phyloP scores from a whole-genome alignment of 345 rosid genomes.

The Citrus australasica region DNA sequence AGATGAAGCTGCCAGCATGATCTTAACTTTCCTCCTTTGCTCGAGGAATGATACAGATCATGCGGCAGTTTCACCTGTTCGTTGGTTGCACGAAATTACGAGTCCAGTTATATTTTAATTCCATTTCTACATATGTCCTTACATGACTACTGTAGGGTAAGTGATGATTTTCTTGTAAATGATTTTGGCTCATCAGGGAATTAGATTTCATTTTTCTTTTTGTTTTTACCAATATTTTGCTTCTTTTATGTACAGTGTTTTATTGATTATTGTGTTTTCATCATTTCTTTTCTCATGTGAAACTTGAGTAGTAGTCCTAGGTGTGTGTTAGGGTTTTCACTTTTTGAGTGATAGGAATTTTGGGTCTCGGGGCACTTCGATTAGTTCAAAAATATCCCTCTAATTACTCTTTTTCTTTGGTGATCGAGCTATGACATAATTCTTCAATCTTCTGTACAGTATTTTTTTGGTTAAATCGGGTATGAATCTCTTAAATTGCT shows the following conservation, averaged over 20 bases:
- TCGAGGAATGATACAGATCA: conserved; percentile 63
- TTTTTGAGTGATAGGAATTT: conserved; percentile 24
- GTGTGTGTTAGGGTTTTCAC: conserved; percentile 13
- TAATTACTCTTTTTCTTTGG: conserved; percentile 16
- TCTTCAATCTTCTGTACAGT: conserved; percentile 6
- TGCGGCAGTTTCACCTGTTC: conserved; percentile 89
- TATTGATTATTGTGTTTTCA: conserved; percentile 9
- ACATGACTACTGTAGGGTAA: conserved; percentile 10
- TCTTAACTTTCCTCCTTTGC: conserved; percentile 47
- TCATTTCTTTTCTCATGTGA: background rate
- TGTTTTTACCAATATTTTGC: background rate
- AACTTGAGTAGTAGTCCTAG: background rate
- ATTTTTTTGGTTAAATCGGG: conserved; percentile 13
- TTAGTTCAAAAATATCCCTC: conserved; percentile 34
- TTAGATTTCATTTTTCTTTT: background rate
- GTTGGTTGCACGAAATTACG: conserved; percentile 42
- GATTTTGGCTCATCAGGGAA: conserved; percentile 18
- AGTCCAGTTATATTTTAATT: conserved; percentile 10
- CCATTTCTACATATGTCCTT: background rate
- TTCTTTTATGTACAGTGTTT: background rate
- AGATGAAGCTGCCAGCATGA: conserved; percentile 99
- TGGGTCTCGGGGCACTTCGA: conserved; percentile 33
- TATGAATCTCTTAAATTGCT: conserved; percentile 1
- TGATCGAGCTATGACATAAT: conserved; percentile 28
- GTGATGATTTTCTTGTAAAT: conserved; percentile 10